Evolutionary conservation across 768 basidiomycete genomes (phyloP).

Genomic region (Termitomyces sp.): DNA sequence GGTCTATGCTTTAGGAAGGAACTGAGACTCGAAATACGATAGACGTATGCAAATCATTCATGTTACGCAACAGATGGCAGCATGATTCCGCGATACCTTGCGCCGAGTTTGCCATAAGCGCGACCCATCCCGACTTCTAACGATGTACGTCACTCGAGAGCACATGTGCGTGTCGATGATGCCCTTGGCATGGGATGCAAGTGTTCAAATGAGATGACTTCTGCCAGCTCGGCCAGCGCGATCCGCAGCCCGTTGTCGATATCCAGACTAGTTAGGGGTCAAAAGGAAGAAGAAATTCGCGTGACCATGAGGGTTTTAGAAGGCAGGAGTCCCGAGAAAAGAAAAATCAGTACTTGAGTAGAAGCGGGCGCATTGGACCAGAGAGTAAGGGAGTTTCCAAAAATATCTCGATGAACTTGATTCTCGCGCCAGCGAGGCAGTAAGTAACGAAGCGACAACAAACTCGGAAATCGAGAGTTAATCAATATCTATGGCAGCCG

Average conservation of each 20-base stretch:
- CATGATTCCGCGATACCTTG: background rate
- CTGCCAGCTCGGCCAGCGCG: background rate
- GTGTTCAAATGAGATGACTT: background rate
- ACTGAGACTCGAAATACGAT: background rate
- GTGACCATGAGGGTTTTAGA: background rate
- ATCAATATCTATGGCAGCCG: background rate
- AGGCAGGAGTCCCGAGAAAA: background rate
- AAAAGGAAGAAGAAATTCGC: too few relatives aligned
- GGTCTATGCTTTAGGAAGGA: background rate
- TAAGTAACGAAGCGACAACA: background rate
- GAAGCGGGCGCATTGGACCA: background rate
- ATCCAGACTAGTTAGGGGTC: background rate
- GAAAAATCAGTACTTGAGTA: background rate
- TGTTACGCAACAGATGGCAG: background rate
- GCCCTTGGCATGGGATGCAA: background rate
- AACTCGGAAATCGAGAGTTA: background rate
- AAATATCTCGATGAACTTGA: background rate
- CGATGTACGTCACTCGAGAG: background rate
- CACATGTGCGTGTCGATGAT: background rate
- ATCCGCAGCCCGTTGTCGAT: background rate
- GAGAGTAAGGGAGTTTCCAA: background rate
- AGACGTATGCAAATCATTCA: background rate
- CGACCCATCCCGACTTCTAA: background rate
- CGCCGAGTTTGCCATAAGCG: background rate
- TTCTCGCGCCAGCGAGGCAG: background rate